Percentiles rank a stretch among this genome's conserved stretches.
Conservation (phyloP, 2,329 filamentous ascomycete genomes). For the Ustilaginoidea virens region DNA sequence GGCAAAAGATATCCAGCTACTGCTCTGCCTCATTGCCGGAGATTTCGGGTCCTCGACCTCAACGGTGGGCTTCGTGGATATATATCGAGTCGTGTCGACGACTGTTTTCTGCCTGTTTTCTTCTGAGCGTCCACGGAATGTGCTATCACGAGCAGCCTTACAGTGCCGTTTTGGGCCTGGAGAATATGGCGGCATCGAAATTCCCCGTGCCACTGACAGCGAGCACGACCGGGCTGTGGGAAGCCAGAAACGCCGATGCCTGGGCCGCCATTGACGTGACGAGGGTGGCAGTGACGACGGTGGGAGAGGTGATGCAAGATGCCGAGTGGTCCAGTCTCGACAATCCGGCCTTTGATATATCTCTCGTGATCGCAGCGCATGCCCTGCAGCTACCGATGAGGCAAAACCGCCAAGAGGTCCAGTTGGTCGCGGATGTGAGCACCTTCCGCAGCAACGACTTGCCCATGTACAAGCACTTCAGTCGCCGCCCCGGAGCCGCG, state of each 20-base stretch:
- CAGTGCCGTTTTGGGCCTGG: constrained; percentile 17
- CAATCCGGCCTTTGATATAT: constrained; percentile 21
- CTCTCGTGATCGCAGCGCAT: constrained; percentile 23
- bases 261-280: constrained; percentile 27
- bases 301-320: constrained; percentile 17
- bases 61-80: constrained; percentile 37
- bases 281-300: constrained; percentile 10
- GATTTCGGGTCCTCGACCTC: constrained; percentile 8
- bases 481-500: constrained; percentile 28
- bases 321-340: constrained; percentile 19
- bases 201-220: constrained; percentile 31
- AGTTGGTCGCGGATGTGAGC: constrained; percentile 10
- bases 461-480: constrained; percentile 26
- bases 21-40: constrained; percentile 1
- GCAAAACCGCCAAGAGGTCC: constrained; percentile 12
- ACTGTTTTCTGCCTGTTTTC: constrained; percentile 39
- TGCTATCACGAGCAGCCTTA: constrained; percentile 36
- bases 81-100: constrained; percentile 35
- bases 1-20: constrained; percentile 3
- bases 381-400: constrained; percentile 22
- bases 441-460: constrained; percentile 10
- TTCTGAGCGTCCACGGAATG: constrained; percentile 39
- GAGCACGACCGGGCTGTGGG: constrained; percentile 31
- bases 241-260: constrained; percentile 24
- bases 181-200: constrained; percentile 18